Base-by-base conservation (phyloP, 108 stramenopile species). In the Stephanodiscus triporus region DNA sequence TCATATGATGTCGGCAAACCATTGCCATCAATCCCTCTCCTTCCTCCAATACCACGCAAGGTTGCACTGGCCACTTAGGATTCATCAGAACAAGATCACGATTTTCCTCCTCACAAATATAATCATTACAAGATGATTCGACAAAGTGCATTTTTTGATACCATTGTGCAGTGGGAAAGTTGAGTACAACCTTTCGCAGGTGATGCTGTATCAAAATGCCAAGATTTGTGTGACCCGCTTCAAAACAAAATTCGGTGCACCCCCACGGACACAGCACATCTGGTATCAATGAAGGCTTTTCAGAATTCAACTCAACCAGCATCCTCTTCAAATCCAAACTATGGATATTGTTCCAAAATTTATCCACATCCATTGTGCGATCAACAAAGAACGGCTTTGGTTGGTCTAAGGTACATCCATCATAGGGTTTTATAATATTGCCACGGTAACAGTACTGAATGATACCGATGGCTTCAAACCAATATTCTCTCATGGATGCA, bases 181-280 rank as follows among this genome's bases (percentile, higher is more conserved):
- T 56, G 27, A 63, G 23, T 9, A 16, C 40, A 8, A 63, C 48
- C 24, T 36, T 63, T 48, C 29, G 22, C 30, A 51, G 42, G 2
- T 51, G 30, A 29, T 59, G 67, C 54, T 65, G 73, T 19, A 64
- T 20, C 0, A 64, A 23, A 53, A 56, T 3, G 6, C 20, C 55
- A 36, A 51, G 42, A 23, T 56, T 6, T 7, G 30, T 20, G 16
- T 55, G 32, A 6, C 8, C 6, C 0, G 67, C 53, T 56, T 20
- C 14, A 24, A 29, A 43, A 11, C 17, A n/a, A 23, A 65, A 74
- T 22, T 74, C 73, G 1, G 73, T 49, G 24, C 73, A 74, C 10
- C 73, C 73, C 64, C 63, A 74, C 2, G 73, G 73, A 30, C 73
- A 74, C 37, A 65, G 23, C 14, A 54, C 22, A 30, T 74, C 58